Evolutionary conservation across 1,284 basidiomycete genomes (phyloP), one percentile per base, ranked within the genome.

Genomic region (Sanghuangporus sanghuang): DNA sequence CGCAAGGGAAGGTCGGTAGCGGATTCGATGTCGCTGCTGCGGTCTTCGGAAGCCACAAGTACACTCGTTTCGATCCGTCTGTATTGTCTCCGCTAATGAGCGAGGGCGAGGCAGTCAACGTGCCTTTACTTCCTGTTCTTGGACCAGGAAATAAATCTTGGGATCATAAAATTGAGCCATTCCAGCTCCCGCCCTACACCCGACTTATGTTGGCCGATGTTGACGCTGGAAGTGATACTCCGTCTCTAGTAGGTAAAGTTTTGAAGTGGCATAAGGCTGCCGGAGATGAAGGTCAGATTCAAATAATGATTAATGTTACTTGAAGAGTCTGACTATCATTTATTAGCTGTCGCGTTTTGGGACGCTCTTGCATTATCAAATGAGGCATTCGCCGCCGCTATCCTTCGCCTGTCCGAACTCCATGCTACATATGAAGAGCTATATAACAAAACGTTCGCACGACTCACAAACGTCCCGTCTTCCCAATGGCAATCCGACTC

Each of bases 11-110:
- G 75, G 89, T 99, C 14, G 97, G 97, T 42, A 94, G 91, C 68
- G 97, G 97, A 0, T 99, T 99, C 75, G 97, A 99, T 73, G 93
- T 99, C 55, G 89, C 94, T 23, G 86, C 94, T 0, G 96, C 96
- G 0, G 90, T 95, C 3, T 99, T 92, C 77, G 97, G 97, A 7
- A 96, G 93, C 71, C 96, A 99, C 69, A 72, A 95, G 3, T 99
- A 98, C 76, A 90, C 86, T 46, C 85, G 96, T 54, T 99, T 99
- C 75, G 86, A 90, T 67, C 92, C 94, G 1, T 73, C 76, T 23
- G 83, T 93, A 44, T 74, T 92, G 61, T 79, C 85, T 70, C 79
- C 79, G 49, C 73, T 94, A 67, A 92, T 96, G 92, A 76, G 76
- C 49, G 78, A 81, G 59, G 72, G 74, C 38, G 46, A 52, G 50